These are phyloP conservation scores for Plasmodium reichenowi DNA, from an alignment of 169 alveolate genomes.

Conservation along the genomic window DNA sequence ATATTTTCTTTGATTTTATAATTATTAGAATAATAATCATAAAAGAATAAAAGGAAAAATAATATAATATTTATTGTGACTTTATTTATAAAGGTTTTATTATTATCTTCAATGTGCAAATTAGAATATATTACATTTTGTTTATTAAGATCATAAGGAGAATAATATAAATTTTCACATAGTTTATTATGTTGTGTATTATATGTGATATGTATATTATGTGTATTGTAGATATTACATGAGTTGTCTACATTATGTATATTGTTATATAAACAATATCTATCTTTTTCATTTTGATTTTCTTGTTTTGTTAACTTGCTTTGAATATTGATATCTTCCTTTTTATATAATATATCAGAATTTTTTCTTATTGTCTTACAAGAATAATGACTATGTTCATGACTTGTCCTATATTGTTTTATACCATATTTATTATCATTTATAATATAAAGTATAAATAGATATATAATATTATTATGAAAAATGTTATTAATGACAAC, in stretches of 20 bases:
- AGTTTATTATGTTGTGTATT: neutral
- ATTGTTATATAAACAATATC: too few species aligned
- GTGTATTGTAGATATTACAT: neutral
- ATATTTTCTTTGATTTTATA: conserved; percentile 76
- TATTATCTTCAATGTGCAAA: neutral
- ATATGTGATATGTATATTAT: neutral
- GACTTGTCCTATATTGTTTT: neutral
- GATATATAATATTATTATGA: conserved; percentile 62
- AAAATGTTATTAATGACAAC: conserved; percentile 47
- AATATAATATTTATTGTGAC: conserved; percentile 60
- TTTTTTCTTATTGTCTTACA: neutral
- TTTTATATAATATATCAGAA: neutral
- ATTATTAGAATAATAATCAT: conserved; percentile 62
- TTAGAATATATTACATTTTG: too few species aligned
- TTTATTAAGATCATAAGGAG: too few species aligned
- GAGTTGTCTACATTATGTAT: too few species aligned
- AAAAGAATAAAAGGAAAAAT: conserved; percentile 72
- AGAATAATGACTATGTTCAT: too few species aligned
- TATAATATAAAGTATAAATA: conserved; percentile 58
- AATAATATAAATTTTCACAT: too few species aligned
- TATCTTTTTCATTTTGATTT: neutral
- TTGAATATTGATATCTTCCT: too few species aligned
- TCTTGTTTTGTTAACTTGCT: neutral
- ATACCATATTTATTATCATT: conserved; percentile 54
- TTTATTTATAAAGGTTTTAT: conserved; percentile 69